Evolutionary conservation across 495 filamentous ascomycete species (phyloP).

Genomic region (Tuber magnatum): DNA sequence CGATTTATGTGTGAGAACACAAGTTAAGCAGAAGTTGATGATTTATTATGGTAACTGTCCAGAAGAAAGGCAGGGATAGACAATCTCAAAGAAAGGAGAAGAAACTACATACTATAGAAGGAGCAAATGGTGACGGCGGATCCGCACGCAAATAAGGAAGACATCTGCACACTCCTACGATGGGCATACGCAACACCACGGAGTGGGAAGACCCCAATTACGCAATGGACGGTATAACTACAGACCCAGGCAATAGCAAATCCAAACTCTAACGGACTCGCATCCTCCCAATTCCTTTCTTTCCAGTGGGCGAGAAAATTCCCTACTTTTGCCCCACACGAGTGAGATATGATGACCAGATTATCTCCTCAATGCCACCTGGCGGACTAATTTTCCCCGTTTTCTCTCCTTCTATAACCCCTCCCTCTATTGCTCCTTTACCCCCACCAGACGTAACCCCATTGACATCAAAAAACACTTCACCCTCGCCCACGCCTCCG

Average conservation of each 20-base stretch:
- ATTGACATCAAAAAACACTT: conserved; percentile 29
- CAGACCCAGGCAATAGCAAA: neutral
- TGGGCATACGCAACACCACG: neutral
- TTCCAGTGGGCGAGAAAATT: neutral
- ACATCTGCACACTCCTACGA: neutral
- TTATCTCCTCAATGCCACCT: neutral
- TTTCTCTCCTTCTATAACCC: neutral
- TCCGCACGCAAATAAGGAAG: neutral
- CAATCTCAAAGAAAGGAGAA: neutral
- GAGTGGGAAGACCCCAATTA: neutral
- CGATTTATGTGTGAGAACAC: too few species aligned
- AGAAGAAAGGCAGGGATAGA: neutral
- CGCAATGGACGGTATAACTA: neutral
- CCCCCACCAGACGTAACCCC: neutral
- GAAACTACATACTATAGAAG: neutral
- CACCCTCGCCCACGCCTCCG: conserved; percentile 50
- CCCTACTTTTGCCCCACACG: neutral
- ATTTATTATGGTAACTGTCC: too few species aligned
- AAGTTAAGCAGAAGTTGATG: too few species aligned
- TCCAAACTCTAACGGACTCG: neutral
- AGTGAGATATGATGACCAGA: neutral
- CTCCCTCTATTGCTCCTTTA: neutral
- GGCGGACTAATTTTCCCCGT: neutral
- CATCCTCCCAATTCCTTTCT: neutral
- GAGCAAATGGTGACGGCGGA: too few species aligned